Evolutionary conservation across 1,139 yeast genomes (phyloP).

Genomic region (Suhomyces atakaporum): DNA sequence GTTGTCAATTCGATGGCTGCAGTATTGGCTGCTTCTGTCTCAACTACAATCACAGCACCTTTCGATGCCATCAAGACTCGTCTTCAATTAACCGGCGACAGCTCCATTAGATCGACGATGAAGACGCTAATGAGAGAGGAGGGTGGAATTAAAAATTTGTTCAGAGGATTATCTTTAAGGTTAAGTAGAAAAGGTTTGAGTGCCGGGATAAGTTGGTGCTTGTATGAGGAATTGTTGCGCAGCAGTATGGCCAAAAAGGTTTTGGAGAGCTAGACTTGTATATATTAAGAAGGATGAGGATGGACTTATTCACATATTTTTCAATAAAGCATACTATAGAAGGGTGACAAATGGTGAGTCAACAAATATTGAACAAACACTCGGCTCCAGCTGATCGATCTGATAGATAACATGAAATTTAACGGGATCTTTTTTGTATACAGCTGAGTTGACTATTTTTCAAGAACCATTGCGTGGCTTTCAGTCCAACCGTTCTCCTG

Average conservation of each 20-base stretch:
- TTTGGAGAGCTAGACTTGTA: conserved; percentile 9
- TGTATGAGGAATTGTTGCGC: conserved; percentile 83
- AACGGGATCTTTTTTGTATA: too few relatives aligned
- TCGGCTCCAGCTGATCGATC: too few relatives aligned
- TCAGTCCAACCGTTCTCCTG: too few relatives aligned
- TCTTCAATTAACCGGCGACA: conserved; percentile 58
- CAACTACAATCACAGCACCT: conserved; percentile 90
- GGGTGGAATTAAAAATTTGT: conserved; percentile 64
- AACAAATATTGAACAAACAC: too few relatives aligned
- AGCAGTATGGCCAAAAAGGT: conserved; percentile 9
- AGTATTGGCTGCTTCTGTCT: conserved; percentile 68
- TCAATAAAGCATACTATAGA: too few relatives aligned
- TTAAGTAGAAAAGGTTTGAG: conserved; percentile 83
- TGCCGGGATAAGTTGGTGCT: conserved; percentile 97
- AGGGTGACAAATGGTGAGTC: too few relatives aligned
- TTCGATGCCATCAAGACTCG: conserved; percentile 93
- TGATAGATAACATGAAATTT: too few relatives aligned
- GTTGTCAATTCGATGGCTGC: conserved; percentile 72
- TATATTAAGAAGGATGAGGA: conserved; percentile 6
- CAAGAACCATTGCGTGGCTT: too few relatives aligned
- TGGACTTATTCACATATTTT: too few relatives aligned
- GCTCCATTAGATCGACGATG: conserved; percentile 31
- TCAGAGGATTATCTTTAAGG: conserved; percentile 82
- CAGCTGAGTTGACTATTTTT: too few relatives aligned
- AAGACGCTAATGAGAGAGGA: conserved; percentile 44